These are phyloP conservation scores for Xylaria sp. DNA, from an alignment of 2,329 filamentous ascomycete species.

Conservation along the genomic window DNA sequence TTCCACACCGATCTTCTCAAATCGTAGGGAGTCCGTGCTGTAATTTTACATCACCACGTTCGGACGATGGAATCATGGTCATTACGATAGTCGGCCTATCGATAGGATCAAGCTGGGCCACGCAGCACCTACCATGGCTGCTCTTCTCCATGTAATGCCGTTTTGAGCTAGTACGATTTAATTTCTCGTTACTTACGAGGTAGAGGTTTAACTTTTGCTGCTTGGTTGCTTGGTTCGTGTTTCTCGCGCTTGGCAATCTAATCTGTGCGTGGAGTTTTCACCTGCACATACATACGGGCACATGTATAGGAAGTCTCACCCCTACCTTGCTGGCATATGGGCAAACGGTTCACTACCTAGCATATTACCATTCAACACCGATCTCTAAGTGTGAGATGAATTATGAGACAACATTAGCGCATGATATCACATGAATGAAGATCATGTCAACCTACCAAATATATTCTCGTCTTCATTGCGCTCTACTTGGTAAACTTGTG, in stretches of 20 bases:
- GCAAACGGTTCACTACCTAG: background rate
- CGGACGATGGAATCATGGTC: background rate
- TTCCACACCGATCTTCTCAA: background rate
- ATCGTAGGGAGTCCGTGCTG: background rate
- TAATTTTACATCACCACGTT: background rate
- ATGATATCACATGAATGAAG: background rate
- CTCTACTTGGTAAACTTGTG: too few species aligned
- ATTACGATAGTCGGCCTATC: background rate
- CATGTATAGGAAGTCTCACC: background rate
- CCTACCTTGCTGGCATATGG: background rate
- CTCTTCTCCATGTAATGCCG: background rate
- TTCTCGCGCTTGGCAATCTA: background rate
- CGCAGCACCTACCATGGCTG: background rate
- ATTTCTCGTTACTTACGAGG: too few species aligned
- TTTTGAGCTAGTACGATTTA: background rate
- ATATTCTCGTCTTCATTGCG: background rate
- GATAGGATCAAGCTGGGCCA: background rate
- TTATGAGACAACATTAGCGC: too few species aligned
- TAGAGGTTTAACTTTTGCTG: too few species aligned
- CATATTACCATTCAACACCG: background rate
- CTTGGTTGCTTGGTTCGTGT: background rate
- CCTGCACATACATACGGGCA: background rate
- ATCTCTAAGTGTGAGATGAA: background rate
- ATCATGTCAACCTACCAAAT: background rate
- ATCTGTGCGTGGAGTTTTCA: background rate